phyloP scores from a whole-genome alignment of 176 grass and related monocot genomes.

The Pharus latifolius region DNA sequence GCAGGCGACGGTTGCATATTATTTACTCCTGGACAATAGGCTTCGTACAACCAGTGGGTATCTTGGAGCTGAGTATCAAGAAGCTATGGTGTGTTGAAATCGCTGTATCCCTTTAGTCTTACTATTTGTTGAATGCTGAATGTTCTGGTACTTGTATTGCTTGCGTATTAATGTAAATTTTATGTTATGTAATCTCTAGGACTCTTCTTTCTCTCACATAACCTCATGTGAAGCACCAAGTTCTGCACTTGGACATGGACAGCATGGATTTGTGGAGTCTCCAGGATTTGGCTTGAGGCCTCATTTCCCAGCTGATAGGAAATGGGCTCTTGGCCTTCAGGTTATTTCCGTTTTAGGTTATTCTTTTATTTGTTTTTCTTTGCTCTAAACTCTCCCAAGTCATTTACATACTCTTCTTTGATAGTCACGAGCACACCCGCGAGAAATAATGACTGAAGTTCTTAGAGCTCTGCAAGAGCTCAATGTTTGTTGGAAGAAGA shows the following conservation, averaged over 20 bases:
- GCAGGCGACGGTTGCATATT: constrained; percentile 91
- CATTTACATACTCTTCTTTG: constrained; percentile 17
- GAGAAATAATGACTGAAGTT: constrained; percentile 83
- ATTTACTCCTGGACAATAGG: constrained; percentile 88
- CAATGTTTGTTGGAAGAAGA: constrained; percentile 91
- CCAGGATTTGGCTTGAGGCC: constrained; percentile 44
- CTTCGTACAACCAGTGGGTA: constrained; percentile 69
- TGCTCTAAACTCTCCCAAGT: background rate
- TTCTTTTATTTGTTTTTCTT: background rate
- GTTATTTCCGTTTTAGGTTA: constrained; percentile 11
- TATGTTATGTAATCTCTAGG: constrained; percentile 29
- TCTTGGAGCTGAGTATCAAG: constrained; percentile 75
- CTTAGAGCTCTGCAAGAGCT: constrained; percentile 78
- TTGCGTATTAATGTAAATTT: background rate
- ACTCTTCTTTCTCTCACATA: constrained; percentile 38
- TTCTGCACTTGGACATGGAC: constrained; percentile 31
- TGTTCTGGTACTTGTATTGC: background rate
- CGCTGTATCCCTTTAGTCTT: background rate
- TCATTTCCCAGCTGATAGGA: constrained; percentile 67
- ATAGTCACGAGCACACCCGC: constrained; percentile 79
- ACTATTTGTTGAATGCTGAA: background rate
- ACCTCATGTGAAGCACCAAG: constrained; percentile 40
- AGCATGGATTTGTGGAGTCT: constrained; percentile 51
- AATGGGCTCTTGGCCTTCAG: constrained; percentile 95
- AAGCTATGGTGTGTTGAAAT: constrained; percentile 51